Percentiles rank a stretch among this genome's conserved stretches.
These are phyloP conservation scores for Chalciporus pseudorubinellus DNA, from an alignment of 768 basidiomycete genomes.

Conservation along the genomic window DNA sequence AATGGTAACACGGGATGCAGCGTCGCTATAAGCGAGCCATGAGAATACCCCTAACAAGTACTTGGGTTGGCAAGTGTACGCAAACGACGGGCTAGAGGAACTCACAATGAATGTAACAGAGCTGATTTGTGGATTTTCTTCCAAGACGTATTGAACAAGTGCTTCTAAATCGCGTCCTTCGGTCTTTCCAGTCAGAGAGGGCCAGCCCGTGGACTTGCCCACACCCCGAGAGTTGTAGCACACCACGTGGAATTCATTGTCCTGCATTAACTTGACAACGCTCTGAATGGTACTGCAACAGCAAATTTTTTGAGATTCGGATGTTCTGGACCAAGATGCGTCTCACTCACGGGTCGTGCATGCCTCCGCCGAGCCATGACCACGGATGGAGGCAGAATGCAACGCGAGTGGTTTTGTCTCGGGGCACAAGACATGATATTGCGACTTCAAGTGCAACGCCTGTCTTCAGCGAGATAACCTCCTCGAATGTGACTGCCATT, in stretches of 20 bases:
- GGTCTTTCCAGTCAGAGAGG: constrained; percentile 67
- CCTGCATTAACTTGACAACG: constrained; percentile 42
- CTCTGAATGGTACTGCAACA: constrained; percentile 39
- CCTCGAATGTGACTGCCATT: constrained; percentile 2
- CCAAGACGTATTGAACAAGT: constrained; percentile 54
- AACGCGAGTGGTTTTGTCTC: constrained; percentile 37
- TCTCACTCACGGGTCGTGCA: constrained; percentile 68
- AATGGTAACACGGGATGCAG: constrained; percentile 54
- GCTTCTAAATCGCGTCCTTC: constrained; percentile 72
- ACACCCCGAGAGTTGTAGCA: constrained; percentile 79
- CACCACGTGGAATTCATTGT: constrained; percentile 54
- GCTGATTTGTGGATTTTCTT: constrained; percentile 39
- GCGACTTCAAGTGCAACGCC: constrained; percentile 46
- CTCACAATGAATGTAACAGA: constrained; percentile 62
- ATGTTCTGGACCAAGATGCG: not conserved
- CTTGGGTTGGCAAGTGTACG: constrained; percentile 7
- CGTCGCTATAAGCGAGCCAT: constrained; percentile 74
- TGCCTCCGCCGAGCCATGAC: constrained; percentile 79
- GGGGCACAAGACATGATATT: constrained; percentile 28
- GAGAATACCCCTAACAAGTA: constrained; percentile 78
- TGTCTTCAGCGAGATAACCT: constrained; percentile 29
- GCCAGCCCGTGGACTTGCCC: constrained; percentile 68
- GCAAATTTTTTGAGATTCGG: not conserved
- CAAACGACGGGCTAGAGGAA: constrained; percentile 10
- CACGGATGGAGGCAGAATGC: constrained; percentile 81